Conservation (phyloP, 2,329 filamentous ascomycete species). For the Sporothrix variecibatus region DNA sequence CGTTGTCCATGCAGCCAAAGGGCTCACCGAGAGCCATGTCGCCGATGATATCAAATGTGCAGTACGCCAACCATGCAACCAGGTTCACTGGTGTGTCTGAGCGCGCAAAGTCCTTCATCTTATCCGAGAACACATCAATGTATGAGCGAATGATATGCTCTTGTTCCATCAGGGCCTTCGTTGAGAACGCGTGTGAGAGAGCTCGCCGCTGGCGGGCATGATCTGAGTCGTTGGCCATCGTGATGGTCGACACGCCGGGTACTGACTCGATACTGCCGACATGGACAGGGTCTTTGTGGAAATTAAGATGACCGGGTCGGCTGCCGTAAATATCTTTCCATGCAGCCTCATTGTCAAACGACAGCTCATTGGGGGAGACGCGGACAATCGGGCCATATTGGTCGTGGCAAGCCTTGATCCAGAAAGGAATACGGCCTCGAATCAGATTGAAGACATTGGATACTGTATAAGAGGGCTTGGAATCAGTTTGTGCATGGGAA, state of each 20-base stretch:
- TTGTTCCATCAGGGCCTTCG: conserved; percentile 34
- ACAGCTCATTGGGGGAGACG: conserved; percentile 43
- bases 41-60: conserved; percentile 32
- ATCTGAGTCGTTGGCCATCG: conserved; percentile 25
- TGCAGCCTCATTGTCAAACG: conserved; percentile 38
- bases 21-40: conserved; percentile 31
- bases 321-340: conserved; percentile 46
- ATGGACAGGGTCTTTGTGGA: conserved; percentile 16
- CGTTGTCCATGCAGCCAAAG: conserved; percentile 29
- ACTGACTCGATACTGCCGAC: conserved; percentile 4
- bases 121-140: conserved; percentile 30
- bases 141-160: conserved; percentile 33
- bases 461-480: neutral
- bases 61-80: conserved; percentile 35
- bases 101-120: conserved; percentile 30
- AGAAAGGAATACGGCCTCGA: conserved; percentile 25
- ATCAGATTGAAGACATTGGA: conserved; percentile 19
- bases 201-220: conserved; percentile 33
- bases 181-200: conserved; percentile 36
- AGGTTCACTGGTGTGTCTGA: conserved; percentile 31
- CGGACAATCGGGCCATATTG: conserved; percentile 45
- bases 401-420: conserved; percentile 35
- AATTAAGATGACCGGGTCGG: conserved; percentile 6
- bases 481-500: too few relatives aligned
- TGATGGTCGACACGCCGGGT: conserved; percentile 11